Base-by-base conservation (phyloP, 2,329 filamentous ascomycete genomes). In the Scytalidium lignicola region DNA sequence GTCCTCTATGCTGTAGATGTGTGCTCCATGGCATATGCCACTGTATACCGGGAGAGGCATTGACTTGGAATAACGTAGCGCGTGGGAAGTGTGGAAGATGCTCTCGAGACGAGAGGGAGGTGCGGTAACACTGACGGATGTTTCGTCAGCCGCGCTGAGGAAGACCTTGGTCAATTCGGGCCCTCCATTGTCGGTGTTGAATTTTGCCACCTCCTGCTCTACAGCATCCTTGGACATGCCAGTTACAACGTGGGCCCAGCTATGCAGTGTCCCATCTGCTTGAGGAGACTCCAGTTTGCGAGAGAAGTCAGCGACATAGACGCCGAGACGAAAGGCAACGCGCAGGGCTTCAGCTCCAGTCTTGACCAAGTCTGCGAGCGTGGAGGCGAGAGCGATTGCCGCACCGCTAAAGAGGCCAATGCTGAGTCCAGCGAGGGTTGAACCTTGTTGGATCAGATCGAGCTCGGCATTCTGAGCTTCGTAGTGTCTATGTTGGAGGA, bases 371-470 rank as follows among this genome's bases (percentile, higher is more conserved):
- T 64, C 58, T 4, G 54, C 29, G 3, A 52, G 28, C 47, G 26
- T 58, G 12, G 47, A 47, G 41, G 56, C 55, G 44, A 49, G 57
- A 22, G 55, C 54, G 32, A 63, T 50, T 2, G 60, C 59, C 3
- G 57, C 60, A 15, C 61, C 60, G 15, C 62, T 55, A 26, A 64
- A 41, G 2, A 53, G 46, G 18, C 62, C 62, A 1, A 57, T 62
- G 44, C 62, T 61, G 17, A 63, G 44, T 20, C 62, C 62, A 21
- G 23, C 10, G 23, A 26, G 23, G 6, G 23, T 6, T 26, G 23
- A 6, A 10, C n/a, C 10, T 26, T 26, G 23, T 26, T 5, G 10
- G 10, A 10, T 26, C 23, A 26, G 6, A 6, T 26, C n/a, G n/a
- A 26, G 23, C 23, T 26, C 23, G 6, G 6, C 23, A 26, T 5